phyloP scores from a whole-genome alignment of 2,329 filamentous ascomycete species.

The Paecilomyces niveus region DNA sequence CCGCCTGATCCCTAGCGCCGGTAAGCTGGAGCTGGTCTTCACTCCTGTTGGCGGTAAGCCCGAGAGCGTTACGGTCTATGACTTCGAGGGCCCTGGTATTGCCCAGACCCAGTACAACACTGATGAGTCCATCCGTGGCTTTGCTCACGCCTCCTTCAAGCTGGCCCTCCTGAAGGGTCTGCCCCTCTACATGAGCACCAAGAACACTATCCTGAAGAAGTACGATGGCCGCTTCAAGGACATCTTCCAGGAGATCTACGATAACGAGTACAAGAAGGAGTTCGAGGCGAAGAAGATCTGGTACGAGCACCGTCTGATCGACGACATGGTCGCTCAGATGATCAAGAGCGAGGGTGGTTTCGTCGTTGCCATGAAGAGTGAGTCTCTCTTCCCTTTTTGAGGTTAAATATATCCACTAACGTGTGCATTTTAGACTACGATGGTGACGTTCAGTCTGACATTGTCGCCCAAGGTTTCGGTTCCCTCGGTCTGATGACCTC shows the following conservation, averaged over 20 bases:
- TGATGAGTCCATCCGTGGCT: slow-evolving; percentile 86
- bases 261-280: slow-evolving; percentile 73
- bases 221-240: slow-evolving; percentile 99
- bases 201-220: slow-evolving; percentile 99
- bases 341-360: slow-evolving; percentile 97
- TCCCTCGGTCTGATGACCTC: slow-evolving; percentile 98
- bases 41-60: slow-evolving; percentile 73
- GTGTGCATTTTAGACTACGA: slow-evolving; percentile 70
- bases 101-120: slow-evolving; percentile 98
- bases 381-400: slow-evolving; percentile 27
- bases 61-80: slow-evolving; percentile 80
- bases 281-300: slow-evolving; percentile 92
- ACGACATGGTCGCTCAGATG: slow-evolving; percentile 99
- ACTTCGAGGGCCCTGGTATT: slow-evolving; percentile 81
- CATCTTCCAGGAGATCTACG: slow-evolving; percentile 96
- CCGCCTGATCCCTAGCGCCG: slow-evolving; percentile 70
- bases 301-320: slow-evolving; percentile 98
- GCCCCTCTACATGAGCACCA: slow-evolving; percentile 99
- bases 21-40: slow-evolving; percentile 91
- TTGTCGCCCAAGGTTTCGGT: slow-evolving; percentile 96
- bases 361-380: slow-evolving; percentile 97
- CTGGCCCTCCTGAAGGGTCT: slow-evolving; percentile 78
- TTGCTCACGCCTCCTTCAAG: slow-evolving; percentile 96
- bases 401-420: slow-evolving; percentile 10
- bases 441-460: slow-evolving; percentile 96